Evolutionary conservation across 495 filamentous ascomycete genomes (phyloP).

Genomic region (Aspergillus taichungensis): DNA sequence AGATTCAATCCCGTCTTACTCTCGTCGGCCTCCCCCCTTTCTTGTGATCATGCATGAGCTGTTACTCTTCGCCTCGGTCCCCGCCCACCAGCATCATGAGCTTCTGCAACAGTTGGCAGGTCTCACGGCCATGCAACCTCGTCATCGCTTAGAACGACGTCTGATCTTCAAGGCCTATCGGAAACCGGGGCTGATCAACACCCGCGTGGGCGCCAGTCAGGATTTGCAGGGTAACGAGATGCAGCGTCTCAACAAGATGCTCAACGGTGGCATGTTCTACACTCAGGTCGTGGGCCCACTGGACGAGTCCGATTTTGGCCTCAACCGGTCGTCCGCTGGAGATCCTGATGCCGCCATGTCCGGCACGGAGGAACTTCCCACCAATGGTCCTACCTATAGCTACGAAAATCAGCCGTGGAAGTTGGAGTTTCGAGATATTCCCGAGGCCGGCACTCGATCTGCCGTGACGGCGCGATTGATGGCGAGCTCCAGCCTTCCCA

Average conservation of each 20-base stretch:
- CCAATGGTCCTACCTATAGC: slow-evolving; percentile 17
- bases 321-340: slow-evolving; percentile 5
- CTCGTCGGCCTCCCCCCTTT: not conserved
- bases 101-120: slow-evolving; percentile 60
- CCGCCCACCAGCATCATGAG: slow-evolving; percentile 42
- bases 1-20: not conserved
- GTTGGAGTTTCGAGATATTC: slow-evolving; percentile 46
- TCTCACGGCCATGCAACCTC: slow-evolving; percentile 58
- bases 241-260: slow-evolving; percentile 38
- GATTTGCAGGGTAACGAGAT: slow-evolving; percentile 33
- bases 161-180: slow-evolving; percentile 57
- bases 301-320: slow-evolving; percentile 25
- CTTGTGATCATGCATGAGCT: slow-evolving; percentile 37
- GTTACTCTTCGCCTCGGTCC: slow-evolving; percentile 41
- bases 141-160: slow-evolving; percentile 49
- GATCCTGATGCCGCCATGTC: slow-evolving; percentile 27
- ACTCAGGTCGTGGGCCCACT: slow-evolving; percentile 40
- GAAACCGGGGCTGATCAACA: slow-evolving; percentile 28
- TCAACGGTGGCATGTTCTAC: slow-evolving; percentile 44
- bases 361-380: slow-evolving; percentile 15
- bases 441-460: slow-evolving; percentile 39
- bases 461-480: slow-evolving; percentile 41
- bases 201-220: slow-evolving; percentile 36
- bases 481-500: slow-evolving; percentile 34
- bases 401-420: slow-evolving; percentile 38